Evolutionary conservation across 257 asterid genomes (phyloP).

Genomic region (Agastache rugosa): DNA sequence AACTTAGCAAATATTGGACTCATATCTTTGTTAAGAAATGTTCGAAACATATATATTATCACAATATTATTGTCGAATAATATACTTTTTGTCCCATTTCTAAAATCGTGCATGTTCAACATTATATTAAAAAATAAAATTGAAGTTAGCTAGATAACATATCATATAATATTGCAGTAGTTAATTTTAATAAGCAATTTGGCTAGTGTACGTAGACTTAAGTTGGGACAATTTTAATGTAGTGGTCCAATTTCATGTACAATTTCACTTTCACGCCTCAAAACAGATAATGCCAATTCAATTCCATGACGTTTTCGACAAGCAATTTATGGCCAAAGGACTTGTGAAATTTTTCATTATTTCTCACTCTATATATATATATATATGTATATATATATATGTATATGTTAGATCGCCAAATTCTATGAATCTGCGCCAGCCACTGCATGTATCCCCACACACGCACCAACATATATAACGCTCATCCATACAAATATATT

Average conservation of each 20-base stretch:
- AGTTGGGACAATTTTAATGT: slow-evolving; percentile 3
- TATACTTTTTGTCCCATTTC: neutral
- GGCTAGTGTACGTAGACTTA: neutral
- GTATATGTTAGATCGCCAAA: neutral
- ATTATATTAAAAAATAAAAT: too few species aligned
- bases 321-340: slow-evolving; percentile 9
- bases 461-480: neutral
- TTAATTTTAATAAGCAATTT: neutral
- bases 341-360: neutral
- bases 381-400: neutral
- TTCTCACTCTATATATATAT: neutral
- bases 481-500: neutral
- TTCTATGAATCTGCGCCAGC: neutral
- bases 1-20: neutral
- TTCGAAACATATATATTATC: too few species aligned
- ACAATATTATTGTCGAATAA: too few species aligned
- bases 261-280: neutral
- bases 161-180: neutral
- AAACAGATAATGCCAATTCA: slow-evolving; percentile 17
- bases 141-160: too few species aligned
- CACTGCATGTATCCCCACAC: slow-evolving; percentile 10
- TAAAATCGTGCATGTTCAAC: neutral
- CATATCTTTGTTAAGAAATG: neutral
- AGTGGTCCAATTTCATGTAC: slow-evolving; percentile 5
- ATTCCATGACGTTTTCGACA: slow-evolving; percentile 16